Base-by-base conservation (phyloP, 768 basidiomycete genomes). In the Phlebiopsis gigantea region DNA sequence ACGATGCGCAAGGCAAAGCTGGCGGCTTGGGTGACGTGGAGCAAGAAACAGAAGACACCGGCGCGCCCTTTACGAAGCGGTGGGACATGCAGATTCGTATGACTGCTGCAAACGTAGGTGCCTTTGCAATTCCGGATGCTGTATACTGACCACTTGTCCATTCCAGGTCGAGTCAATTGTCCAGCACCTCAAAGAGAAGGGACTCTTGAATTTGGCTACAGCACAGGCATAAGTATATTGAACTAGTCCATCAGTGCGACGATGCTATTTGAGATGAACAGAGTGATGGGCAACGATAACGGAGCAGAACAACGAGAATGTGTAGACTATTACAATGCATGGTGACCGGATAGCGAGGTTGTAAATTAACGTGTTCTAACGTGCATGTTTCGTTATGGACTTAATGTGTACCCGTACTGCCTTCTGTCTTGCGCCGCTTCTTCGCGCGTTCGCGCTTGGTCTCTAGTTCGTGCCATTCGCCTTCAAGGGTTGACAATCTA, bases 381-480 rank as follows among this genome's bases (percentile, higher is more conserved):
- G 43, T 10, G 22, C 44, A 46, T 24, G 3, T 19, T 28, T 10
- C 28, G 8, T 48, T 30, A 29, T 4, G 41, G 29, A 41, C 51
- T 44, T 43, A 39, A 53, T 49, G 49, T 28, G 58, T 59, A 25
- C 44, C 46, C 28, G 53, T 64, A 29, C 47, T 29, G 28, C 50
- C 50, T 47, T 84, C 87, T 60, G 77, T 77, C 77, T 81, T 87
- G 73, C 81, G 80, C 68, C 83, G 78, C 71, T 88, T 88, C 74
- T 84, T 90, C 57, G 88, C 87, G 41, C 92, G 81, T 73, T 98
- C 93, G 56, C 86, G 80, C 71, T 98, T 99, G 12, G 92, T 90
- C 70, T 98, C 95, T 60, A 95, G 78, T 70, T 99, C 97, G 71
- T 99, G 97, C 91, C 95, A 98, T 69, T 98, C 97, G 45, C 97